Percentiles rank a stretch among this genome's conserved stretches.
phyloP scores from a whole-genome alignment of 805 yeast species.

The Candida sithepensis region DNA sequence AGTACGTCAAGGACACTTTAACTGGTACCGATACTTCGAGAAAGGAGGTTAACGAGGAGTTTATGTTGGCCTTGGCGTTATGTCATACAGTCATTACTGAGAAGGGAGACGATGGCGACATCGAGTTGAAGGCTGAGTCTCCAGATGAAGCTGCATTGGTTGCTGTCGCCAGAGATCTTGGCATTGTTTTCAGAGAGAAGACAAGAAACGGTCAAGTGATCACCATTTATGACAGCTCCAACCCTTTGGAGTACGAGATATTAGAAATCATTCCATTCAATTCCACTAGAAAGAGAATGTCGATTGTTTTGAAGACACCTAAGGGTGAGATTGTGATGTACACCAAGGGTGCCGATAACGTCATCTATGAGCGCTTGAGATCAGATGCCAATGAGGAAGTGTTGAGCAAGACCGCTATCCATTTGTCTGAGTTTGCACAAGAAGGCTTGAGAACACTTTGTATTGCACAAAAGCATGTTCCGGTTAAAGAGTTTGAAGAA shows the following conservation, averaged over 20 bases:
- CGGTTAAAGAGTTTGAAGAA: slow-evolving; percentile 38
- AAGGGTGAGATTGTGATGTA: slow-evolving; percentile 40
- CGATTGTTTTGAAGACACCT: slow-evolving; percentile 55
- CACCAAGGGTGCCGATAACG: slow-evolving; percentile 75
- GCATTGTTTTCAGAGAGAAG: slow-evolving; percentile 57
- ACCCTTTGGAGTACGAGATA: slow-evolving; percentile 41
- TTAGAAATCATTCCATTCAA: slow-evolving; percentile 60
- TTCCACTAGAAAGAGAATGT: slow-evolving; percentile 76
- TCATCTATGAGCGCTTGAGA: slow-evolving; percentile 48
- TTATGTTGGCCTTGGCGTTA: slow-evolving; percentile 63
- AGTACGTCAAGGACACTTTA: slow-evolving; percentile 51
- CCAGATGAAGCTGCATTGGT: slow-evolving; percentile 84
- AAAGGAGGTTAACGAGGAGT: slow-evolving; percentile 46
- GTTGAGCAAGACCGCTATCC: slow-evolving; percentile 53
- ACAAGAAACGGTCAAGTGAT: slow-evolving; percentile 44
- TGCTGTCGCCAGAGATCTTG: slow-evolving; percentile 70
- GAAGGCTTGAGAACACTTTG: slow-evolving; percentile 80
- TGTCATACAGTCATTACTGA: slow-evolving; percentile 78
- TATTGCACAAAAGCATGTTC: slow-evolving; percentile 55
- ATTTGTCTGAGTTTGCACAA: slow-evolving; percentile 65
- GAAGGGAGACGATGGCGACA: slow-evolving; percentile 34
- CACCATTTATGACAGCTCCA: slow-evolving; percentile 43
- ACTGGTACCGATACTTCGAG: slow-evolving; percentile 35
- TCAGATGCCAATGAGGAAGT: slow-evolving; percentile 37
- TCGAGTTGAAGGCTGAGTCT: slow-evolving; percentile 70